These are phyloP conservation scores for Aciculosporium take DNA, from an alignment of 2,329 filamentous ascomycete species.

Conservation along the genomic window DNA sequence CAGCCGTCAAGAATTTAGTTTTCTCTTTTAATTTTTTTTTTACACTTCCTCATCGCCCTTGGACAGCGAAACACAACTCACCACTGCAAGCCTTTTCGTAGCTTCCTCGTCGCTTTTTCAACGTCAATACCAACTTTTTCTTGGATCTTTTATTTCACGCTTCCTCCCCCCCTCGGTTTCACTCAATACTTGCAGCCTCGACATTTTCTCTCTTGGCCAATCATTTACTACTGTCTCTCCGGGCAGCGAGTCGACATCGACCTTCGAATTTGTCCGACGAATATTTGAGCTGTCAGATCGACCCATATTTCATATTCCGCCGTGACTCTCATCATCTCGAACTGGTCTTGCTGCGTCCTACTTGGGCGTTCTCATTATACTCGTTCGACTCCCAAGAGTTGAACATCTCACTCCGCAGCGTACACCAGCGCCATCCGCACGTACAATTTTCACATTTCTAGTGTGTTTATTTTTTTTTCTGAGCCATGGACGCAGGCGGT, in stretches of 20 bases:
- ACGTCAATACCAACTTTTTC: background rate
- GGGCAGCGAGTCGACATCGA: background rate
- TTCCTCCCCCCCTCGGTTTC: conserved; percentile 5
- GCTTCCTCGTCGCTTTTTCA: no score
- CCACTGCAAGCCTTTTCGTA: conserved; percentile 2
- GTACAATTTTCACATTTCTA: background rate
- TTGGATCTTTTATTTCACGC: conserved; percentile 3
- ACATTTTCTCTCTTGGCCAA: background rate
- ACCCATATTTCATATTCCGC: background rate
- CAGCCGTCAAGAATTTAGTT: background rate
- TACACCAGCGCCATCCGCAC: background rate
- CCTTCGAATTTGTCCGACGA: background rate
- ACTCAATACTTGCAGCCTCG: background rate
- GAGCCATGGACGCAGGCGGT: conserved; percentile 87
- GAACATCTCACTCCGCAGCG: background rate
- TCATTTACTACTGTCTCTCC: background rate
- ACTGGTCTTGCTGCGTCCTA: background rate
- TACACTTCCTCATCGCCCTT: background rate
- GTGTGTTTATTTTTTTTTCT: conserved; percentile 7
- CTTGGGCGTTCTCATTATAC: background rate
- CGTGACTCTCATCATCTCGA: background rate
- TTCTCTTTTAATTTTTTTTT: background rate
- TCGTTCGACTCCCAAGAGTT: background rate
- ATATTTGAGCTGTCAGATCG: background rate
- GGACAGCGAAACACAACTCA: background rate